Percentiles rank a stretch among this genome's conserved stretches.
Conservation (phyloP, 208 protist genomes). For the Crithidia acanthocephali region DNA sequence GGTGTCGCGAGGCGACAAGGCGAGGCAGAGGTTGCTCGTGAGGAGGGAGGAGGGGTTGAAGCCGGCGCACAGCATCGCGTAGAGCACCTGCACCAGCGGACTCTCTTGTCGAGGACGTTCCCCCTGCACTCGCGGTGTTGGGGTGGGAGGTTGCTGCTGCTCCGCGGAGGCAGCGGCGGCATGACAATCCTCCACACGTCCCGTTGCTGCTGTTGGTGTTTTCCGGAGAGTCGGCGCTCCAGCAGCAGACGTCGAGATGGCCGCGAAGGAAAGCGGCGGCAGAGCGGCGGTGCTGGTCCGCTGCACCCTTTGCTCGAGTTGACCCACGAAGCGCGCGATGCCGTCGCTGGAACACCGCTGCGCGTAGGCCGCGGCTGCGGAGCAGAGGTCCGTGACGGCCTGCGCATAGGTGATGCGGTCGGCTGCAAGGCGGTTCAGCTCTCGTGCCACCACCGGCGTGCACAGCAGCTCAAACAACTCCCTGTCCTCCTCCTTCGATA, state of each 20-base stretch:
- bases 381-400: conserved; percentile 37
- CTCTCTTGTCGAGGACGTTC: too few relatives aligned
- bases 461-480: conserved; percentile 21
- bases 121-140: too few relatives aligned
- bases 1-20: conserved; percentile 47
- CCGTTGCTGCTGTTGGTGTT: neutral
- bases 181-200: too few relatives aligned
- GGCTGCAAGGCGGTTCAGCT: conserved; percentile 24
- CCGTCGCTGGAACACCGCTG: neutral
- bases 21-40: conserved; percentile 61
- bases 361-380: conserved; percentile 24
- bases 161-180: conserved; percentile 39
- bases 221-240: too few relatives aligned
- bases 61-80: conserved; percentile 66
- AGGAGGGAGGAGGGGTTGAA: conserved; percentile 57
- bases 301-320: conserved; percentile 20
- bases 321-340: conserved; percentile 16
- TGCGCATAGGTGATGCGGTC: conserved; percentile 34
- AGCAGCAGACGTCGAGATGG: too few relatives aligned
- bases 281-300: neutral
- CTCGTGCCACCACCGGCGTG: conserved; percentile 13
- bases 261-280: too few relatives aligned
- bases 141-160: too few relatives aligned
- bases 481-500: neutral
- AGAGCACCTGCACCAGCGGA: conserved; percentile 38